Evolutionary conservation across 1,284 basidiomycete species (phyloP), one percentile per base, ranked within the genome.

Genomic region (Ustilago hordei): DNA sequence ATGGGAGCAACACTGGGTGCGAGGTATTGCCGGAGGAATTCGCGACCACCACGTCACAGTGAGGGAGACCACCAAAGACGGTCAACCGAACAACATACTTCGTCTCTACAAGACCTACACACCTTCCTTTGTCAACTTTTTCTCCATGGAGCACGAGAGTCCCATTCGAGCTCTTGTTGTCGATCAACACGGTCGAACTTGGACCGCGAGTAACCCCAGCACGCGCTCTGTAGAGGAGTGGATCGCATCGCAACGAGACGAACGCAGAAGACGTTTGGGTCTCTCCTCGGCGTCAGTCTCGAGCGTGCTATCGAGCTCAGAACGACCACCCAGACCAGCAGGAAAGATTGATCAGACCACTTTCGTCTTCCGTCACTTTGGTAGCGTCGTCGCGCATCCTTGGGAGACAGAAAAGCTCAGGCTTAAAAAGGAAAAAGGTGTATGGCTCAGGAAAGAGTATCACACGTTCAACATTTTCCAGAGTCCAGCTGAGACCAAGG

Each of bases 1-100:
- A 55, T 76, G 76, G 72, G 76, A 78, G 53, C 79, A 81, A 63
- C 79, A 81, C 41, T 81, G 79, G 79, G 79, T 81, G 52, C 67
- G 76, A 4, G 69, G 75, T 12, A 66, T 79, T 31, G 36, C 43
- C 0, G 65, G 64, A 4, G 64, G 74, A 2, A 66, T 81, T 31
- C 66, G 64, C 4, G 62, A 75, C 8, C 72, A 75, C 39, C 58
- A 56, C 32, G 41, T 77, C 23, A 23, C 61, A 11, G 19, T 59
- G 2, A 48, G 8, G 0, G 23, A 48, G 8, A 62, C 34, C 13
- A 60, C 59, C 0, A 11, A 60, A 2, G 68, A 64, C 28, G 70
- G 60, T 8, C 35, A 13, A 17, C 35, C 60, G 41, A 68, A 65
- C 55, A 67, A 64, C 39, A 36, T 67, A 31, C 34, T 64, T 7